Conservation (phyloP, 108 stramenopile genomes). For the Pseudonitzschia multiseries region DNA sequence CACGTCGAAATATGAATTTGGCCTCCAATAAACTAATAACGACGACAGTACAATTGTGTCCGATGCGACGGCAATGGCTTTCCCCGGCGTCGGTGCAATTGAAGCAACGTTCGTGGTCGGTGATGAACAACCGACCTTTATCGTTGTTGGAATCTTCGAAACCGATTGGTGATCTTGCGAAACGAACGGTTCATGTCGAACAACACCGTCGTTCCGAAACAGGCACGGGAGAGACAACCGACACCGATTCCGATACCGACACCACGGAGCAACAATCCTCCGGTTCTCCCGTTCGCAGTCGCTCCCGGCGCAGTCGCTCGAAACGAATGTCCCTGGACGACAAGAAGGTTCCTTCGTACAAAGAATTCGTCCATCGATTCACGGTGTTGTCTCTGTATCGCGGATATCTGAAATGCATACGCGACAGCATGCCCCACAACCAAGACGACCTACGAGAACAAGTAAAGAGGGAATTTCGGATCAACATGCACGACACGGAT, state of each 20-base stretch:
- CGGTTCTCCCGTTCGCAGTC: neutral
- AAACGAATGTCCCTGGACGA: neutral
- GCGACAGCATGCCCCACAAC: conserved; percentile 33
- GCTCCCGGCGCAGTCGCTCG: neutral
- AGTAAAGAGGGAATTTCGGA: conserved; percentile 45
- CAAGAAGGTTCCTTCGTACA: conserved; percentile 54
- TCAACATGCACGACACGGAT: conserved; percentile 51
- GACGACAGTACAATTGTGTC: neutral
- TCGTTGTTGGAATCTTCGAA: neutral
- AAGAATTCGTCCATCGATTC: conserved; percentile 71
- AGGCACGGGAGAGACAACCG: too few species aligned
- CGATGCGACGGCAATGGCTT: neutral
- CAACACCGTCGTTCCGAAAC: neutral
- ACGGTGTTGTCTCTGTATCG: conserved; percentile 66
- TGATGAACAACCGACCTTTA: neutral
- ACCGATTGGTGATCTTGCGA: neutral
- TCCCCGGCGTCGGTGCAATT: neutral
- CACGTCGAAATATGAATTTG: neutral
- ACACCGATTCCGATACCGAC: too few species aligned
- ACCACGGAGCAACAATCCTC: neutral
- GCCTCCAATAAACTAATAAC: neutral
- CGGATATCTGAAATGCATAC: conserved; percentile 55
- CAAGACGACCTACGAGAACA: conserved; percentile 28
- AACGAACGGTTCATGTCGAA: neutral
- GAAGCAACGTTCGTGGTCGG: neutral